Conservation (phyloP, 1,284 basidiomycete genomes). For the Vanrija sp. region DNA sequence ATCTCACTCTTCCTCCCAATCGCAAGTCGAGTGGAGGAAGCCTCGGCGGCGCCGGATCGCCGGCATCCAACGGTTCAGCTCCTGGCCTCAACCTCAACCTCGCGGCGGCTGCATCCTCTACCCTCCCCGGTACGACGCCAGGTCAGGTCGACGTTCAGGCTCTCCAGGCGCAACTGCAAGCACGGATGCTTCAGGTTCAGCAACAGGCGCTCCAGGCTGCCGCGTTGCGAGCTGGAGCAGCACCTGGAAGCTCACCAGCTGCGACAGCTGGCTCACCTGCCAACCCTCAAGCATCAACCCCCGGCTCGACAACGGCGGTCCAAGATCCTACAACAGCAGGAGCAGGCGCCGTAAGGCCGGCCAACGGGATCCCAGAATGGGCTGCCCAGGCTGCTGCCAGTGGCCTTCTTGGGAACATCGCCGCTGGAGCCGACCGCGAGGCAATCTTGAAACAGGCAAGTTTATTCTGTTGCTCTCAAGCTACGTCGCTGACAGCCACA, state of each 20-base stretch:
- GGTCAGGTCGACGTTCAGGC: slow-evolving; percentile 7
- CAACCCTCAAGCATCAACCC: slow-evolving; percentile 1
- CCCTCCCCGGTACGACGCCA: neutral
- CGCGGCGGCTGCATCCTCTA: neutral
- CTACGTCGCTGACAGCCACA: slow-evolving; percentile 1
- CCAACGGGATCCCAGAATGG: slow-evolving; percentile 13
- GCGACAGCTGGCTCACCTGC: neutral
- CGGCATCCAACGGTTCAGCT: too few relatives aligned
- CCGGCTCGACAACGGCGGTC: neutral
- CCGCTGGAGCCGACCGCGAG: slow-evolving; percentile 29
- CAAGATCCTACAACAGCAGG: neutral
- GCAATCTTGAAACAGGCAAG: slow-evolving; percentile 44
- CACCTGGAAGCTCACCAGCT: neutral
- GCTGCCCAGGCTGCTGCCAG: slow-evolving; percentile 10
- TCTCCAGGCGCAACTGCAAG: slow-evolving; percentile 18
- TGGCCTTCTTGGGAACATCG: slow-evolving; percentile 18
- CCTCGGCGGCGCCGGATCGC: neutral
- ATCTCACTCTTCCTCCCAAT: slow-evolving; percentile 5
- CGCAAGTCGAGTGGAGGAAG: slow-evolving; percentile 6
- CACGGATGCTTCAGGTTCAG: slow-evolving; percentile 13
- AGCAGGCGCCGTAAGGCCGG: neutral
- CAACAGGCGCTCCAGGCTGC: slow-evolving; percentile 24
- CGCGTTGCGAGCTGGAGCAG: slow-evolving; percentile 4
- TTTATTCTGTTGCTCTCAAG: neutral
- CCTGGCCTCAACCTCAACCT: neutral